These are phyloP conservation scores for Stevia rebaudiana DNA, from an alignment of 140 eudicot species.

Conservation along the genomic window DNA sequence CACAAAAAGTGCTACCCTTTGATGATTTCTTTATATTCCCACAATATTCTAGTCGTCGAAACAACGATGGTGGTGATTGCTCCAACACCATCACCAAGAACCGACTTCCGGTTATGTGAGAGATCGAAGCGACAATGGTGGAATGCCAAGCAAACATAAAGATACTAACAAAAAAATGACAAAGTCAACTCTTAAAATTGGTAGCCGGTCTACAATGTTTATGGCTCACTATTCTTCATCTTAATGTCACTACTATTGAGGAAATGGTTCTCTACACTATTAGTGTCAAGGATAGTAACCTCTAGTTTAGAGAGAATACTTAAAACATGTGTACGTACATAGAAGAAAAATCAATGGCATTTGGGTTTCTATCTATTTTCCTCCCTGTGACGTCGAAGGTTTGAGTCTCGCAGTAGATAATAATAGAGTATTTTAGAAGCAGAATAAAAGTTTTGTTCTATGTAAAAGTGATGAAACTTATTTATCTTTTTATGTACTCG, in stretches of 20 bases:
- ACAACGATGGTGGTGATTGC: not conserved
- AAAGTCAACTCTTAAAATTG: slow-evolving; percentile 47
- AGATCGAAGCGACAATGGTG: slow-evolving; percentile 55
- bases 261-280: slow-evolving; percentile 55
- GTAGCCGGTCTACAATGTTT: slow-evolving; percentile 52
- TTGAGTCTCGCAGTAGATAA: no score
- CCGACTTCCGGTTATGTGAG: slow-evolving; percentile 34
- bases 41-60: slow-evolving; percentile 32
- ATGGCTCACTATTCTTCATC: slow-evolving; percentile 55
- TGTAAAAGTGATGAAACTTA: no score
- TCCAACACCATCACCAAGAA: not conserved
- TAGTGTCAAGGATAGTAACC: slow-evolving; percentile 53
- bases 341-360: no score
- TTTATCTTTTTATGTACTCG: no score
- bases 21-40: slow-evolving; percentile 49
- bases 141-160: slow-evolving; percentile 65
- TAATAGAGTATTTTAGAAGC: no score
- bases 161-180: slow-evolving; percentile 41
- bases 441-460: no score
- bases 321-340: no score
- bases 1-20: slow-evolving; percentile 23
- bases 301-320: no score
- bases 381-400: no score
- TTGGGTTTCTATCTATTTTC: no score
- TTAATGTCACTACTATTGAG: slow-evolving; percentile 57